Evolutionary conservation across 441 rosid species (phyloP).

Genomic region (Pelargonium citronellum): DNA sequence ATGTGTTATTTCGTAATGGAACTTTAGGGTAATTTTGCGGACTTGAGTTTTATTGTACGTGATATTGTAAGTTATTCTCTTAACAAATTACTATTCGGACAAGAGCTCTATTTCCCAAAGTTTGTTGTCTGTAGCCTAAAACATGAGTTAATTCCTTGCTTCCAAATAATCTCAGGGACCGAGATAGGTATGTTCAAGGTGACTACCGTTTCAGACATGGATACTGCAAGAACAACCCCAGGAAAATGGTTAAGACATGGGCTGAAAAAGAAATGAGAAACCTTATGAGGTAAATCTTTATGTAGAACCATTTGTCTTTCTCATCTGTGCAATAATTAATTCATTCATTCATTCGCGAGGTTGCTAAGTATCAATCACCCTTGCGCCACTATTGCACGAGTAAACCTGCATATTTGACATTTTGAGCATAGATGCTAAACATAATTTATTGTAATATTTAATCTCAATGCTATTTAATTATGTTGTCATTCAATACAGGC

Average conservation of each 20-base stretch:
- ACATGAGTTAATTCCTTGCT: conserved; percentile 11
- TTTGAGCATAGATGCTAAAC: not conserved
- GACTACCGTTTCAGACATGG: conserved; percentile 92
- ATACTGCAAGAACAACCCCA: conserved; percentile 88
- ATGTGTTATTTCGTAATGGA: not conserved
- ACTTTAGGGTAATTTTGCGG: not conserved
- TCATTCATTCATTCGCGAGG: not conserved
- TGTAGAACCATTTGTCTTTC: not conserved
- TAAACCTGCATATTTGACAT: not conserved
- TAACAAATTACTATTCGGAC: no score
- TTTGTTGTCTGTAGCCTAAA: not conserved
- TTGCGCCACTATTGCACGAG: not conserved
- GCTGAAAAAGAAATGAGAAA: conserved; percentile 98
- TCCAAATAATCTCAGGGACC: conserved; percentile 50
- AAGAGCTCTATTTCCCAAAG: not conserved
- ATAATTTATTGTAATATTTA: not conserved
- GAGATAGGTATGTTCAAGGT: conserved; percentile 93
- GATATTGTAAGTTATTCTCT: not conserved
- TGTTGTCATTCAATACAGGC: conserved; percentile 36
- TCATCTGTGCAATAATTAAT: not conserved
- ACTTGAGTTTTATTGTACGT: not conserved
- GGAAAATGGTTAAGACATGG: conserved; percentile 97
- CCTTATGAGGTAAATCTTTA: conserved; percentile 61
- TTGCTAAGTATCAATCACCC: not conserved
- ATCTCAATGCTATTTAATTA: conserved; percentile 8